phyloP scores from a whole-genome alignment of 2,329 filamentous ascomycete genomes.

The Ophiognomonia clavigignenti-juglandacearum region DNA sequence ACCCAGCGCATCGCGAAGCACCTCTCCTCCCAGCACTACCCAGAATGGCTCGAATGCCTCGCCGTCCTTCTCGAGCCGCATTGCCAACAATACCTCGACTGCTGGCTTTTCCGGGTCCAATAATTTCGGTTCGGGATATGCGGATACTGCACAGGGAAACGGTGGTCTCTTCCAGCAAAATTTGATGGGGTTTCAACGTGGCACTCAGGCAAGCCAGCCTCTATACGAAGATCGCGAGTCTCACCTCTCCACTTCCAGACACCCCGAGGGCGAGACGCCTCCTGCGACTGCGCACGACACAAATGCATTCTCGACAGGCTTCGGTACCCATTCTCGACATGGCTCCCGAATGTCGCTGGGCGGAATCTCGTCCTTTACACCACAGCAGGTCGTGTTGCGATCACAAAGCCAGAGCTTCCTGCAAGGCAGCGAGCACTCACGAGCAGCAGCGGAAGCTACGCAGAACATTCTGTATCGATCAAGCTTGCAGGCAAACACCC shows the following conservation, averaged over 20 bases:
- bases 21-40: conserved; percentile 9
- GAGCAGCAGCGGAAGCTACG: conserved; percentile 3
- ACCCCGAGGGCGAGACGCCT: conserved; percentile 10
- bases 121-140: conserved; percentile 2
- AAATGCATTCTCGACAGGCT: background rate
- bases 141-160: background rate
- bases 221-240: conserved; percentile 8
- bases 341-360: conserved; percentile 12
- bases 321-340: conserved; percentile 10
- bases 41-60: conserved; percentile 13
- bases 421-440: conserved; percentile 3
- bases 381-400: conserved; percentile 4
- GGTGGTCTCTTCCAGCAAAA: conserved; percentile 5
- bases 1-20: conserved; percentile 12
- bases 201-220: background rate
- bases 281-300: conserved; percentile 4
- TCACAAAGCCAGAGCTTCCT: conserved; percentile 15
- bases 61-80: conserved; percentile 10
- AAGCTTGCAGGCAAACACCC: conserved; percentile 8
- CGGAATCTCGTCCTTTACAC: conserved; percentile 5
- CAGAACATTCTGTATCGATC: background rate
- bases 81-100: conserved; percentile 2
- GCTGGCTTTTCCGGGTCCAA: conserved; percentile 1
- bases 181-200: conserved; percentile 8
- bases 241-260: conserved; percentile 8